Evolutionary conservation across 1,284 basidiomycete genomes (phyloP), one percentile per base, ranked within the genome.

Genomic region (Rhodotorula sp.): DNA sequence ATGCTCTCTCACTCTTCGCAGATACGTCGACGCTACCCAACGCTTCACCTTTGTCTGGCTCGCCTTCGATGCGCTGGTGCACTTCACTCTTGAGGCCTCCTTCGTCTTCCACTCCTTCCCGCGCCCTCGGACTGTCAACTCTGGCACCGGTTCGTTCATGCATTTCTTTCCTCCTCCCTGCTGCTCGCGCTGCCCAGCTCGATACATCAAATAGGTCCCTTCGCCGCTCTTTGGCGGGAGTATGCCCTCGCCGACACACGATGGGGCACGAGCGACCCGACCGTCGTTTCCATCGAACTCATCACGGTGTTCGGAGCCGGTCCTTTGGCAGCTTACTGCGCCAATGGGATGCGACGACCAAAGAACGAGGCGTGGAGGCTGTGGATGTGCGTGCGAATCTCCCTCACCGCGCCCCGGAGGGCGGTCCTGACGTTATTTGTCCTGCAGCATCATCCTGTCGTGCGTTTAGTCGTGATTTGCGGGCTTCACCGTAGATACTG

Each of bases 181-280:
- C 28, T 47, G 31, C 24, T 26, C 34, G 10, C 11, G 26, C 37
- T 31, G 0, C 48, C 2, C 51, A n/a, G 28, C 11, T 9, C 31
- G 9, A 31, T 16, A 6, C 30, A 13, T 26, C 1, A 16, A 4
- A 24, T 57, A 65, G 63, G 68, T 11, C 53, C 66, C 6, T 51
- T 91, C 72, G 89, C 89, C n/a, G 84, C 87, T 62, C 81, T 91
- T 79, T 92, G 90, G 85, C 83, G 80, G 65, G 86, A 87, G 67
- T 92, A 92, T 75, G 86, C 88, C n/a, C 83, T 83, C 28, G 90
- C 90, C 16, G 90, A 92, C 77, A 84, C 85, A 67, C 86, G 90
- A 57, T 92, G 90, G 90, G 90, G 89, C 22, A 79, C 84, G 40
- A 83, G 89, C 0, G 90, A 92, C 75, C 85, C 89, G 2, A 89